Evolutionary conservation across 2,329 filamentous ascomycete species (phyloP), one percentile per base, ranked within the genome.

Genomic region (Paracamarosporium sp.): DNA sequence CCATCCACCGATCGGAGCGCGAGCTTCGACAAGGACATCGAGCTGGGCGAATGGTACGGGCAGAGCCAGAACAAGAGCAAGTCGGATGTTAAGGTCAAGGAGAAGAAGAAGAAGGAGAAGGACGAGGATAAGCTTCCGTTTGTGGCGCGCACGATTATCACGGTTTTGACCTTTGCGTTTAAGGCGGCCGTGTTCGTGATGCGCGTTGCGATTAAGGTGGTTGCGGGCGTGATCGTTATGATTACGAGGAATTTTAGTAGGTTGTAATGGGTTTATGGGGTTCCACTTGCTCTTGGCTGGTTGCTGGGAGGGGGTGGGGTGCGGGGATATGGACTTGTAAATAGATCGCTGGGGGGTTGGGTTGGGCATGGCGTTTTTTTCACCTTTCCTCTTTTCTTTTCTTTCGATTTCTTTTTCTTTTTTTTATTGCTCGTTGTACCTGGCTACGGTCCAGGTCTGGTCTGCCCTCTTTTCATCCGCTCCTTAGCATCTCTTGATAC

Each of bases 141-240:
- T 27, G 60, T 80, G 12, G 73, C 77, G 20, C 68, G 76, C 30
- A 76, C 72, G 2, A 67, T 80, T 5, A 70, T 82, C 4, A 67
- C 66, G 1, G 59, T 81, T 24, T 56, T 81, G 31, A 76, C 73
- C 0, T 74, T 81, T 61, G 72, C 70, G 5, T 76, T 82, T 53
- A 81, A 79, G 64, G 70, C 74, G 1, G 71, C 78, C 2, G 75
- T 81, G 2, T 80, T 75, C 59, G 71, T 81, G 41, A 53, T 82
- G 6, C 72, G 72, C 48, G 67, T 80, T 15, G 72, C 69, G 2
- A 71, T 82, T 22, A 81, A 78, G 70, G 68, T 79, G 35, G 68
- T 80, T 20, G 67, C 75, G 33, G 74, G 72, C 3, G 65, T 80
- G 6, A 67, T 80, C 2, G 73, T 77, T 20, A 74, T 76, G 69